A percentile compares a stretch with the other conserved stretches of the same genome.
Evolutionary conservation across 2,329 filamentous ascomycete species (phyloP).

Genomic region (Escovopsis sp.): DNA sequence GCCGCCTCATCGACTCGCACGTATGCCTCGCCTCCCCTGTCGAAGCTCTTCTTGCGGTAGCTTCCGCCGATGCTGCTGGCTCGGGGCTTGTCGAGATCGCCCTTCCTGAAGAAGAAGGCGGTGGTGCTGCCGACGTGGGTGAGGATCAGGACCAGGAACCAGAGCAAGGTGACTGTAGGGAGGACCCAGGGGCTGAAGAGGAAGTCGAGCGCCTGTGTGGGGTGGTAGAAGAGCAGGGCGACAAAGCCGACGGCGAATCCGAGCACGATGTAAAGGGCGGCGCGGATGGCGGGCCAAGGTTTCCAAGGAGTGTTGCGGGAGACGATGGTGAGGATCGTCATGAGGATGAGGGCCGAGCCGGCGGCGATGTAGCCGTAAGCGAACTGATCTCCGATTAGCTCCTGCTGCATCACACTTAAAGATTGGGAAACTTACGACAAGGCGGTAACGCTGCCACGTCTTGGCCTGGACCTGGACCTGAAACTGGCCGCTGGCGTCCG

Average conservation of each 20-base stretch:
- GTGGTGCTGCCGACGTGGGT: slow-evolving; percentile 16
- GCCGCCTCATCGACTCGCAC: not conserved
- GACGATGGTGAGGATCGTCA: slow-evolving; percentile 16
- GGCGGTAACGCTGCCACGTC: slow-evolving; percentile 12
- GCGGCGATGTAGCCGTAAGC: slow-evolving; percentile 19
- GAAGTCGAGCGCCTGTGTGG: slow-evolving; percentile 7
- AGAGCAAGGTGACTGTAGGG: slow-evolving; percentile 19
- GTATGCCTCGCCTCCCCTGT: not conserved
- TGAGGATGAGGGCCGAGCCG: slow-evolving; percentile 16
- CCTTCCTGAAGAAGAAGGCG: slow-evolving; percentile 3
- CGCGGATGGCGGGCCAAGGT: slow-evolving; percentile 17
- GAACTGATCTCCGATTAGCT: too few species aligned
- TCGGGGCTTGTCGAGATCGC: too few species aligned
- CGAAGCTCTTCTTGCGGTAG: not conserved
- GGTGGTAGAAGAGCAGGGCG: slow-evolving; percentile 11
- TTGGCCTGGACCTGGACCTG: slow-evolving; percentile 11
- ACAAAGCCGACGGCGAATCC: slow-evolving; percentile 16
- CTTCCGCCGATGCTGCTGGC: too few species aligned
- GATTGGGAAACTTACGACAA: slow-evolving; percentile 18
- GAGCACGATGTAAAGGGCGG: slow-evolving; percentile 14
- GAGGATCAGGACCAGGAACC: slow-evolving; percentile 16
- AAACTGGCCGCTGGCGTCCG: slow-evolving; percentile 5
- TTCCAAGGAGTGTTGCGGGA: slow-evolving; percentile 16
- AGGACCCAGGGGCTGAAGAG: slow-evolving; percentile 17
- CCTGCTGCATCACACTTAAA: too few species aligned